Conservation (phyloP, 345 rosid genomes). For the Iberis pinnata region DNA sequence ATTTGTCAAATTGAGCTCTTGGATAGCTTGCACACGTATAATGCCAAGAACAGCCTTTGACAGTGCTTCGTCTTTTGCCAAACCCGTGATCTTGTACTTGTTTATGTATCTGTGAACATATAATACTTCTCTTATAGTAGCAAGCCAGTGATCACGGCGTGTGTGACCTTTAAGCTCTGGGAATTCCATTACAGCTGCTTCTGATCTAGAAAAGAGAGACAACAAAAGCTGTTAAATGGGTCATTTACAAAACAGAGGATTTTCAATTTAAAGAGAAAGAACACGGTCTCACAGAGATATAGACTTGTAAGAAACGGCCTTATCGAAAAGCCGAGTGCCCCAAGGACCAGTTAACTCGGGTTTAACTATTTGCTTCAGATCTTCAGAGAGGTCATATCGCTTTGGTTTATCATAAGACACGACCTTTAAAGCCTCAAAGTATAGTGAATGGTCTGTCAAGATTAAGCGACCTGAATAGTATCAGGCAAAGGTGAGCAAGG, state of each 20-base stretch:
- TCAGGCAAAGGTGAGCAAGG: conserved; percentile 12
- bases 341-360: conserved; percentile 97
- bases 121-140: conserved; percentile 67
- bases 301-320: conserved; percentile 82
- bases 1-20: conserved; percentile 45
- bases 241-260: conserved; percentile 15
- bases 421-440: conserved; percentile 84
- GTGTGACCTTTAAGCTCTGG: conserved; percentile 94
- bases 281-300: conserved; percentile 63
- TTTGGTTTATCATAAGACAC: conserved; percentile 89
- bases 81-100: conserved; percentile 58
- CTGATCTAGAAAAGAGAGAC: conserved; percentile 55
- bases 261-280: background rate
- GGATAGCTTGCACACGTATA: conserved; percentile 74
- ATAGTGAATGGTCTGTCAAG: conserved; percentile 84
- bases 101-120: conserved; percentile 61
- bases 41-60: conserved; percentile 83
- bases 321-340: conserved; percentile 97
- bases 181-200: conserved; percentile 81
- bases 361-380: conserved; percentile 79
- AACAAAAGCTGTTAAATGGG: conserved; percentile 22
- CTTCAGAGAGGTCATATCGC: conserved; percentile 70
- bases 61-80: conserved; percentile 64
- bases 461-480: conserved; percentile 62
- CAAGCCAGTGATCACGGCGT: conserved; percentile 91